Percentiles rank a stretch among this genome's conserved stretches.
phyloP scores from a whole-genome alignment of 441 rosid genomes.

The Euphorbia celastroides region DNA sequence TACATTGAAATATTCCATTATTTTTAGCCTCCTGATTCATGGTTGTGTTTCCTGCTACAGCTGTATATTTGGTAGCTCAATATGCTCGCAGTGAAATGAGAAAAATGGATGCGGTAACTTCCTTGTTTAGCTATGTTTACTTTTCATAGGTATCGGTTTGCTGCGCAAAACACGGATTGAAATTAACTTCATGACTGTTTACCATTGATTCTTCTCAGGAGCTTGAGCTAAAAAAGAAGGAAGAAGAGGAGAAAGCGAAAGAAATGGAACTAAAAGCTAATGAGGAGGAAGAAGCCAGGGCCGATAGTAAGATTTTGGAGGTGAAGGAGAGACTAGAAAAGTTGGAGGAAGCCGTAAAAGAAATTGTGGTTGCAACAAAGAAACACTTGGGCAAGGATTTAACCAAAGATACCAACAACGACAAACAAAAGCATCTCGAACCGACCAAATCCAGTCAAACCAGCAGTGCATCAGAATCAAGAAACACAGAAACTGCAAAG shows the following conservation, averaged over 20 bases:
- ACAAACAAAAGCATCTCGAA: conserved; percentile 17
- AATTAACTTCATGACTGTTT: background rate
- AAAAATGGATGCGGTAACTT: conserved; percentile 73
- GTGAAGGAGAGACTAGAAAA: conserved; percentile 71
- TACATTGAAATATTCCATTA: conserved; percentile 16
- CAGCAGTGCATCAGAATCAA: conserved; percentile 21
- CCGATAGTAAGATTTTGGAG: conserved; percentile 41
- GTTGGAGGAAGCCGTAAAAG: conserved; percentile 66
- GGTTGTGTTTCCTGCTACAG: conserved; percentile 36
- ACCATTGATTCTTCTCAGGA: conserved; percentile 34
- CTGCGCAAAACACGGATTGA: background rate
- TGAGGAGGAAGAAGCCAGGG: conserved; percentile 35
- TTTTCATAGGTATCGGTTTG: no score
- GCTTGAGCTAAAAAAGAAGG: conserved; percentile 49
- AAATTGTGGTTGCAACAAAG: conserved; percentile 56
- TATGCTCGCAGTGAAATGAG: conserved; percentile 75
- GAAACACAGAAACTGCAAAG: conserved; percentile 18
- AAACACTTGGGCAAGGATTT: conserved; percentile 29
- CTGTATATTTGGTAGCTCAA: conserved; percentile 77
- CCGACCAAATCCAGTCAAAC: conserved; percentile 7
- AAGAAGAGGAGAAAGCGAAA: conserved; percentile 53
- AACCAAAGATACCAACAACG: conserved; percentile 27
- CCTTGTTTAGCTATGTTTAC: background rate
- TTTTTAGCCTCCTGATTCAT: conserved; percentile 25
- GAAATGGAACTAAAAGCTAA: conserved; percentile 42